These are phyloP conservation scores for Apiotrichum akiyoshidainum DNA, from an alignment of 1,284 basidiomycete species.

Conservation along the genomic window DNA sequence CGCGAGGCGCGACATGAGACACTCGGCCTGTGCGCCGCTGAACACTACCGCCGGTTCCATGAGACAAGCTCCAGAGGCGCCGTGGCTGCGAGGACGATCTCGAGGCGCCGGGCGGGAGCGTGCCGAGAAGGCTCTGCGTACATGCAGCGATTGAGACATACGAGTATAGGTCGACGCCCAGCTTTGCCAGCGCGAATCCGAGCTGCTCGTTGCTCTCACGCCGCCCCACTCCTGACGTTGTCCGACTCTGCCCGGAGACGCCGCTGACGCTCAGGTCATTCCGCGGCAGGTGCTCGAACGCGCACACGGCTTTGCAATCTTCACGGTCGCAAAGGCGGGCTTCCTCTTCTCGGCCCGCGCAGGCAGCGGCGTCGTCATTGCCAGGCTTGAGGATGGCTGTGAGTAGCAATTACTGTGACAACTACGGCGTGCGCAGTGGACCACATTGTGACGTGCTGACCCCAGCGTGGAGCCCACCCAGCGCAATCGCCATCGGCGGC, in stretches of 20 bases:
- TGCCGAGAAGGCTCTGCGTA: too few species aligned
- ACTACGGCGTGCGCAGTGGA: constrained; percentile 8
- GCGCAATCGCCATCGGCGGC: constrained; percentile 92
- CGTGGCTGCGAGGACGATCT: too few species aligned
- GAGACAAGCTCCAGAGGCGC: too few species aligned
- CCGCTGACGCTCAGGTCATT: constrained; percentile 44
- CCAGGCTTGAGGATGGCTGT: constrained; percentile 77
- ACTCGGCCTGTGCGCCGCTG: too few species aligned
- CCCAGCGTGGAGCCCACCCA: constrained; percentile 85
- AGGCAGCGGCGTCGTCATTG: constrained; percentile 89
- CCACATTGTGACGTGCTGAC: background rate
- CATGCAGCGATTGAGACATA: too few species aligned
- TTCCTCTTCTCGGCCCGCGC: constrained; percentile 63
- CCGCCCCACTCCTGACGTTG: too few species aligned
- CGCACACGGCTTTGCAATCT: constrained; percentile 57
- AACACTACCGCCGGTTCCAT: too few species aligned
- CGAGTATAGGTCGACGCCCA: too few species aligned
- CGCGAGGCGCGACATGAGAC: too few species aligned
- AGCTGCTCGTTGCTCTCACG: background rate
- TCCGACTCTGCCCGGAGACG: background rate
- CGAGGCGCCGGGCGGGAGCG: too few species aligned
- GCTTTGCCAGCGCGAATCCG: too few species aligned
- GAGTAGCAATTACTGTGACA: constrained; percentile 45
- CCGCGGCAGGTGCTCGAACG: constrained; percentile 46
- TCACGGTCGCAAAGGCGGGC: constrained; percentile 57